Evolutionary conservation across 805 yeast species (phyloP).

Genomic region (Starmerella lactis-condensi): DNA sequence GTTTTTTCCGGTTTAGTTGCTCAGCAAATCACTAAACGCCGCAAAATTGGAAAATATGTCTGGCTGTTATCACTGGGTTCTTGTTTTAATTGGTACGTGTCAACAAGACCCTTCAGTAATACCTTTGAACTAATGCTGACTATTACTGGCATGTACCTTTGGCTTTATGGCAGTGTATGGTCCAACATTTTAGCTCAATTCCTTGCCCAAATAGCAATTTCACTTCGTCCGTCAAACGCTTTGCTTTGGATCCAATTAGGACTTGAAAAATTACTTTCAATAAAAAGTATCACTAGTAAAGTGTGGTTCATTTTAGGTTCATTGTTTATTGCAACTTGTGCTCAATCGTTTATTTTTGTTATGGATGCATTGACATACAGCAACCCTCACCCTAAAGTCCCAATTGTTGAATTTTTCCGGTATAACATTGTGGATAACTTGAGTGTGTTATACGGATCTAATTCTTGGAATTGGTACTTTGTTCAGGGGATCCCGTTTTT

Average conservation of each 20-base stretch:
- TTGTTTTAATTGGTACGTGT: constrained; percentile 65
- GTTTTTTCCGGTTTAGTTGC: constrained; percentile 35
- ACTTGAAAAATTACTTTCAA: neutral
- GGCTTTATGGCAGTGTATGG: constrained; percentile 25
- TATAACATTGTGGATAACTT: constrained; percentile 10
- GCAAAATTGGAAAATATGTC: constrained; percentile 16
- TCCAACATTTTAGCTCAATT: constrained; percentile 25
- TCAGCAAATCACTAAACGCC: constrained; percentile 17
- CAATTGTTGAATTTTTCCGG: constrained; percentile 8
- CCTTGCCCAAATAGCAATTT: constrained; percentile 43
- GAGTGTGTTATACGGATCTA: constrained; percentile 42
- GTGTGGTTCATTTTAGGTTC: neutral
- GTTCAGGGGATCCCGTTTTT: constrained; percentile 68
- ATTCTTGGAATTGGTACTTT: constrained; percentile 72
- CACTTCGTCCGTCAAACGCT: constrained; percentile 71
- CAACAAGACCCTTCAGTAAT: constrained; percentile 73
- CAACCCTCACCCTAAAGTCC: constrained; percentile 1
- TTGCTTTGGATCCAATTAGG: constrained; percentile 61
- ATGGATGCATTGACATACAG: constrained; percentile 7
- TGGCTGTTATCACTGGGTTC: constrained; percentile 38
- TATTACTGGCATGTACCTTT: constrained; percentile 41
- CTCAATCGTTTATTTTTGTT: constrained; percentile 3
- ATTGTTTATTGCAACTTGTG: constrained; percentile 1
- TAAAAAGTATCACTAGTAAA: neutral
- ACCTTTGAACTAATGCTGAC: constrained; percentile 61